phyloP scores from a whole-genome alignment of 768 basidiomycete genomes.

The Boletus sensibilis region DNA sequence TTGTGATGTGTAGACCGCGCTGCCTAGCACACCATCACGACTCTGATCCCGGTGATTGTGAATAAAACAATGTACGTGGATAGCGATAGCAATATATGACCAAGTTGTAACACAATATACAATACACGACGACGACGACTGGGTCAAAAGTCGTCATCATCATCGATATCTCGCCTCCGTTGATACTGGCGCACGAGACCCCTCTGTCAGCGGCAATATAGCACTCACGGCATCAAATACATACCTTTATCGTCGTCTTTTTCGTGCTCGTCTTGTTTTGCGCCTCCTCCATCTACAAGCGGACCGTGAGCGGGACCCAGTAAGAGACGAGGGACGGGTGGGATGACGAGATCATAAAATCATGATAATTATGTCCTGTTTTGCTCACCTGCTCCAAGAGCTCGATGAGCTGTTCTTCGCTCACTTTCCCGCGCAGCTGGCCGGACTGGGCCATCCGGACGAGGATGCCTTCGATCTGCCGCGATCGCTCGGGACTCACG shows the following conservation, averaged over 20 bases:
- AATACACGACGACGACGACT: neutral
- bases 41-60: neutral
- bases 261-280: constrained; percentile 47
- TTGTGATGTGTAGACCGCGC: neutral
- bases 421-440: constrained; percentile 73
- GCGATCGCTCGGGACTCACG: constrained; percentile 78
- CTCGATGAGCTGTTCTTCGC: constrained; percentile 79
- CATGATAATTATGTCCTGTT: neutral
- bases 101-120: neutral
- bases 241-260: constrained; percentile 63
- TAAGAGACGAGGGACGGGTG: neutral
- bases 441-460: constrained; percentile 82
- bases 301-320: constrained; percentile 4
- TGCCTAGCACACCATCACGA: neutral
- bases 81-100: neutral
- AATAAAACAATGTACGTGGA: neutral
- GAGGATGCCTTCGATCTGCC: constrained; percentile 76
- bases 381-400: constrained; percentile 74
- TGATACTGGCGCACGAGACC: constrained; percentile 45
- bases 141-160: constrained; percentile 53
- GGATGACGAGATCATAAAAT: neutral
- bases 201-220: constrained; percentile 1
- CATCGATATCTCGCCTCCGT: constrained; percentile 63
- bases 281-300: constrained; percentile 52
- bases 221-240: neutral